Conservation (phyloP, 257 asterid genomes). For the Rehmannia glutinosa region DNA sequence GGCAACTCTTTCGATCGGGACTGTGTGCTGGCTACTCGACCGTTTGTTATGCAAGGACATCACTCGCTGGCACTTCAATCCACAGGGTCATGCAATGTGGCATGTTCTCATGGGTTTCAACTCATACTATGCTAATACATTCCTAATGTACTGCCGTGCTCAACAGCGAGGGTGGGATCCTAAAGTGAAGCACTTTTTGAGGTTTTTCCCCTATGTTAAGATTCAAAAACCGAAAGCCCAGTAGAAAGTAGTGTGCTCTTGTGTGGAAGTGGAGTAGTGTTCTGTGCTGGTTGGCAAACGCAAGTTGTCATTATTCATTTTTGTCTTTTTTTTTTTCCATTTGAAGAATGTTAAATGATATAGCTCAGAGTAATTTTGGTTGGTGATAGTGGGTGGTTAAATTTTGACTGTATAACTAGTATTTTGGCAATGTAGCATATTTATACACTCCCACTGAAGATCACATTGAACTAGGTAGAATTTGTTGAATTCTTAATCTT, state of each 20-base stretch:
- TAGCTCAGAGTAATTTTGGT: conserved; percentile 41
- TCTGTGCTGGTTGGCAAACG: conserved; percentile 25
- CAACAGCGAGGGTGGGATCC: conserved; percentile 91
- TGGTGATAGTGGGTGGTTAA: conserved; percentile 32
- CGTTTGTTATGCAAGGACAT: conserved; percentile 56
- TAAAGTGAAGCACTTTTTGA: conserved; percentile 51
- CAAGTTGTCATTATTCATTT: conserved; percentile 27
- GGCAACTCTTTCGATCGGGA: conserved; percentile 50
- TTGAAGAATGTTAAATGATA: conserved; percentile 44
- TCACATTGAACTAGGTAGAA: conserved; percentile 22
- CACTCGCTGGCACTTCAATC: conserved; percentile 53
- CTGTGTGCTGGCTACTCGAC: conserved; percentile 73
- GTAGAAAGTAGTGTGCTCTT: conserved; percentile 27
- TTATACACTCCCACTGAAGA: conserved; percentile 30
- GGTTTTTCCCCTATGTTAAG: conserved; percentile 71
- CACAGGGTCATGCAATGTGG: conserved; percentile 97
- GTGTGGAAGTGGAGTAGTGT: conserved; percentile 19
- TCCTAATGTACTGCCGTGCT: conserved; percentile 94
- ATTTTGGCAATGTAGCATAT: conserved; percentile 34
- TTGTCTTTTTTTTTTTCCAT: conserved; percentile 17
- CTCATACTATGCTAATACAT: conserved; percentile 81
- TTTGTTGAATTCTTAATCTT: conserved; percentile 11
- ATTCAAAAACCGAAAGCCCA: conserved; percentile 75
- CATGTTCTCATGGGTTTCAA: conserved; percentile 86
- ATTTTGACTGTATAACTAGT: conserved; percentile 55